These are phyloP conservation scores for Gomphus bonarii DNA, from an alignment of 1,284 basidiomycete genomes.

Conservation along the genomic window DNA sequence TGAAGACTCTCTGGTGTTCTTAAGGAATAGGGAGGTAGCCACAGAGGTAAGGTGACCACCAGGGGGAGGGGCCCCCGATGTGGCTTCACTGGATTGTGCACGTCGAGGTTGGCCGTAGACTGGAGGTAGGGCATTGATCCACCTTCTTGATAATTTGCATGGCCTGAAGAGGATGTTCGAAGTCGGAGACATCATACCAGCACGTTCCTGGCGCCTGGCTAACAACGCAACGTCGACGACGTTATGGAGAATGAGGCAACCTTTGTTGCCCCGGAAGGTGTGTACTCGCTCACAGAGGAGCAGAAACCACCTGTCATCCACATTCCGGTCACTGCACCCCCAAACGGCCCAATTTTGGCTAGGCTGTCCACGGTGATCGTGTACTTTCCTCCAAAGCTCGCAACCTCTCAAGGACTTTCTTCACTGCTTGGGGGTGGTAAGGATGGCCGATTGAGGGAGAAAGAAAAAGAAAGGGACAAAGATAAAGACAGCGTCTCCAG, in stretches of 20 bases:
- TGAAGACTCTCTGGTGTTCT: conserved; percentile 53
- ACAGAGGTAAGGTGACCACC: conserved; percentile 63
- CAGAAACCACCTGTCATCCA: conserved; percentile 52
- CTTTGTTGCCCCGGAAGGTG: conserved; percentile 79
- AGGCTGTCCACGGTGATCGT: conserved; percentile 52
- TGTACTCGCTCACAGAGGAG: conserved; percentile 78
- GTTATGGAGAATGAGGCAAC: conserved; percentile 70
- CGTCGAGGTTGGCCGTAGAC: not conserved
- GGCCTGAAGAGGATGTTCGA: not conserved
- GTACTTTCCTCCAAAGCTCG: conserved; percentile 46
- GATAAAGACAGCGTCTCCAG: conserved; percentile 61
- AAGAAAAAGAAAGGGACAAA: conserved; percentile 48
- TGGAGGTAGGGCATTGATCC: not conserved
- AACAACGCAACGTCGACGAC: not conserved
- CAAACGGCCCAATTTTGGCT: conserved; percentile 39
- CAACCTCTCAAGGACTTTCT: conserved; percentile 45
- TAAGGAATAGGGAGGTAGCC: conserved; percentile 52
- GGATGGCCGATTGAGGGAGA: conserved; percentile 30
- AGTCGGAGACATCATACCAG: not conserved
- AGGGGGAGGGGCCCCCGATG: conserved; percentile 48
- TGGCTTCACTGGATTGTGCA: not conserved
- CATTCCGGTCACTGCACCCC: conserved; percentile 34
- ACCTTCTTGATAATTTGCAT: not conserved
- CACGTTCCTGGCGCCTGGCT: not conserved
- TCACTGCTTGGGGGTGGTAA: conserved; percentile 50